Conservation (phyloP, 768 basidiomycete genomes). For the Agrocybe praecox region DNA sequence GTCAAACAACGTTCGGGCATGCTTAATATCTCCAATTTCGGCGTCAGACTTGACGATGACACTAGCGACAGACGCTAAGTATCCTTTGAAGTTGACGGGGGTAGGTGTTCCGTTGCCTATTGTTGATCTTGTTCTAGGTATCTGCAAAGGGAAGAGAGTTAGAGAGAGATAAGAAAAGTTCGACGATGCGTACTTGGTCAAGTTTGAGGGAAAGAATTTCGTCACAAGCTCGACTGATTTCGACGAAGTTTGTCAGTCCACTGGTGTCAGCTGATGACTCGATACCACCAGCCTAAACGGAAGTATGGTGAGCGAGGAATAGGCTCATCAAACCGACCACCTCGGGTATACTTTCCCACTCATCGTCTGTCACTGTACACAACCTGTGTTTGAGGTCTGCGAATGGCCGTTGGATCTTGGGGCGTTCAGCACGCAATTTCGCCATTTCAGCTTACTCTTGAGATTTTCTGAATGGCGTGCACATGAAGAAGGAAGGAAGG, state of each 20-base stretch:
- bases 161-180: background rate
- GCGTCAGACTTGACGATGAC: constrained; percentile 91
- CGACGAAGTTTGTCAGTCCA: constrained; percentile 88
- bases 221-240: constrained; percentile 96
- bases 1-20: constrained; percentile 94
- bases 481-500: too few relatives aligned
- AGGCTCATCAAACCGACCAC: constrained; percentile 88
- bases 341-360: constrained; percentile 96
- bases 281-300: constrained; percentile 62
- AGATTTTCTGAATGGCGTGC: constrained; percentile 60
- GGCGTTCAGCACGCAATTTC: constrained; percentile 82
- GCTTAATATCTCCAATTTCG: constrained; percentile 98
- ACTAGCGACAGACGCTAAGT: constrained; percentile 92
- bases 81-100: constrained; percentile 96
- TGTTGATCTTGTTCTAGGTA: background rate
- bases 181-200: constrained; percentile 67
- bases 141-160: background rate
- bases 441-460: constrained; percentile 73
- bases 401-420: constrained; percentile 96
- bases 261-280: constrained; percentile 83
- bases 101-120: constrained; percentile 63
- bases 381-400: constrained; percentile 93
- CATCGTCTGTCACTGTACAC: constrained; percentile 81
- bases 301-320: background rate
- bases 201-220: constrained; percentile 92